Conservation (phyloP, 441 rosid species). For the Gossypium davidsonii region DNA sequence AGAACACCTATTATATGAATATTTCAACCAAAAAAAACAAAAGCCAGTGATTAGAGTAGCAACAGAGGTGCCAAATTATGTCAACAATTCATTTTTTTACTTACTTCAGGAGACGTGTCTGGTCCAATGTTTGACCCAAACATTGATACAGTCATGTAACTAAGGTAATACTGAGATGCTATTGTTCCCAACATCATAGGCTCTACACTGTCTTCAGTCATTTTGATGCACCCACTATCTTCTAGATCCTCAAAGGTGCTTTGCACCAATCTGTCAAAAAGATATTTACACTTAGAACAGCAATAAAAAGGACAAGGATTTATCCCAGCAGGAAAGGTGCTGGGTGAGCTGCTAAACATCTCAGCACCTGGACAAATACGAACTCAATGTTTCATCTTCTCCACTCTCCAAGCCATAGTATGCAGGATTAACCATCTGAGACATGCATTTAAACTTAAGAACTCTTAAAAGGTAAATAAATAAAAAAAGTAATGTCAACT, state of each 20-base stretch:
- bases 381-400: slow-evolving; percentile 59
- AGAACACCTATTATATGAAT: slow-evolving; percentile 49
- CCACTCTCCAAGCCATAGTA: slow-evolving; percentile 86
- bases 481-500: background rate
- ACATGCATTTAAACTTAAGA: slow-evolving; percentile 4
- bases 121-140: slow-evolving; percentile 96
- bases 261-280: slow-evolving; percentile 70
- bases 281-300: slow-evolving; percentile 7
- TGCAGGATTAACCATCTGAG: slow-evolving; percentile 95
- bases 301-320: slow-evolving; percentile 1
- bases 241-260: slow-evolving; percentile 97
- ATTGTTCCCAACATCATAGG: slow-evolving; percentile 85
- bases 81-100: slow-evolving; percentile 17
- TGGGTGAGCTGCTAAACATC: slow-evolving; percentile 7
- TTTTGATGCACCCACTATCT: slow-evolving; percentile 94
- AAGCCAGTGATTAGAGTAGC: background rate
- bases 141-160: slow-evolving; percentile 93
- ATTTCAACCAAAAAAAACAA: background rate
- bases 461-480: background rate
- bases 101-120: slow-evolving; percentile 90
- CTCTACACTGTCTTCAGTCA: slow-evolving; percentile 69
- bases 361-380: slow-evolving; percentile 78
- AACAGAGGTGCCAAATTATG: background rate
- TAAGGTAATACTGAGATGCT: slow-evolving; percentile 96
- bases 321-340: slow-evolving; percentile 9